These are phyloP conservation scores for Aspergillus hancockii DNA, from an alignment of 495 filamentous ascomycete genomes.

Conservation along the genomic window DNA sequence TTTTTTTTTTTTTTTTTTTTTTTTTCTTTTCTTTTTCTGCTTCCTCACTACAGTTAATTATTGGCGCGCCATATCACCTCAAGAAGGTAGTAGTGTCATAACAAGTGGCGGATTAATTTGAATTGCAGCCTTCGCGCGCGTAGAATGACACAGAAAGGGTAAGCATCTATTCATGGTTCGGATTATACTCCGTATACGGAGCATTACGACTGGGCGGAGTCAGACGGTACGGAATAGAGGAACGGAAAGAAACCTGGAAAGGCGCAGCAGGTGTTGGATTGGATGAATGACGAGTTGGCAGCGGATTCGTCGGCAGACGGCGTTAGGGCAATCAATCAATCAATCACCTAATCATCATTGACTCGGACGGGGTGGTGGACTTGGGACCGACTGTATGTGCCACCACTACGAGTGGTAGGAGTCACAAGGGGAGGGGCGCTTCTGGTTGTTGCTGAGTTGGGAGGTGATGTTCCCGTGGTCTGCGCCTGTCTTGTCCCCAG, in stretches of 20 bases:
- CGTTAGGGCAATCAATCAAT: neutral
- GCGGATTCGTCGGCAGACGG: slow-evolving; percentile 5
- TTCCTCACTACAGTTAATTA: neutral
- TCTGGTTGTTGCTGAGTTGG: slow-evolving; percentile 1
- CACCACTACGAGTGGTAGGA: slow-evolving; percentile 1
- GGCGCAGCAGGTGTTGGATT: slow-evolving; percentile 10
- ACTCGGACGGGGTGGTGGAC: slow-evolving; percentile 5
- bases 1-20: too few relatives aligned
- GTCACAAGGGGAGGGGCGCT: slow-evolving; percentile 12
- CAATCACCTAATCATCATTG: slow-evolving; percentile 10
- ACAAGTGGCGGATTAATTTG: slow-evolving; percentile 12
- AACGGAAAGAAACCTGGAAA: slow-evolving; percentile 9
- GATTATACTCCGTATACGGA: slow-evolving; percentile 23
- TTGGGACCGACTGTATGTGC: slow-evolving; percentile 3
- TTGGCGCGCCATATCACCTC: slow-evolving; percentile 10
- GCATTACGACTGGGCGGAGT: slow-evolving; percentile 15
- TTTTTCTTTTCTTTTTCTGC: slow-evolving; percentile 5
- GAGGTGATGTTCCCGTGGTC: neutral
- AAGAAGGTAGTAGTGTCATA: slow-evolving; percentile 11
- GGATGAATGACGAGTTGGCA: slow-evolving; percentile 7
- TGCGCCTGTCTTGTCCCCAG: slow-evolving; percentile 3
- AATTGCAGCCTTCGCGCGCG: slow-evolving; percentile 11
- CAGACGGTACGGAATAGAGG: slow-evolving; percentile 6
- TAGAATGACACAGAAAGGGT: slow-evolving; percentile 12
- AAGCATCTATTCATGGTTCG: slow-evolving; percentile 23